phyloP scores from a whole-genome alignment of 352 stramenopile genomes.

The Phytophthora tubulina region DNA sequence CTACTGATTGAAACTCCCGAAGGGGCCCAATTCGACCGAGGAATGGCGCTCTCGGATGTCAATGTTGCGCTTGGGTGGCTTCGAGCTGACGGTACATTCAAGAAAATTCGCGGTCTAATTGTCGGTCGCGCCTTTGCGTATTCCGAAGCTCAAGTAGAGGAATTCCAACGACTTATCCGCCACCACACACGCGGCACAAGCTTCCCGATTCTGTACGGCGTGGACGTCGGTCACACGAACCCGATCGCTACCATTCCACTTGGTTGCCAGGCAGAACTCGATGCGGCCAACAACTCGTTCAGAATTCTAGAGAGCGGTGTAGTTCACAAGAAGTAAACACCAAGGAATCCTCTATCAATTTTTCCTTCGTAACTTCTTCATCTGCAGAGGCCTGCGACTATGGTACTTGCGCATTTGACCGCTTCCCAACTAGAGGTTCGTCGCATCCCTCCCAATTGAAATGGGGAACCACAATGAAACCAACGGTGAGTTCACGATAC shows the following conservation, averaged over 20 bases:
- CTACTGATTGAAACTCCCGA: slow-evolving; percentile 68
- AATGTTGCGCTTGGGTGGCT: slow-evolving; percentile 62
- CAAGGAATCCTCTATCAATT: neutral
- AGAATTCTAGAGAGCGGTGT: slow-evolving; percentile 47
- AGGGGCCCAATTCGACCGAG: slow-evolving; percentile 57
- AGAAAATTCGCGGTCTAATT: slow-evolving; percentile 58
- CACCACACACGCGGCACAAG: slow-evolving; percentile 59
- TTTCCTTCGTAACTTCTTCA: neutral
- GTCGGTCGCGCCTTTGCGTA: slow-evolving; percentile 63
- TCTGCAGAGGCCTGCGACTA: slow-evolving; percentile 5
- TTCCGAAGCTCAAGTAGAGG: slow-evolving; percentile 43
- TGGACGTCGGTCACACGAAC: slow-evolving; percentile 71
- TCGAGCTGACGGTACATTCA: slow-evolving; percentile 57
- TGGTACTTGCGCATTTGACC: slow-evolving; percentile 12
- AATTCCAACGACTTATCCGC: slow-evolving; percentile 58
- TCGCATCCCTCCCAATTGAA: no score
- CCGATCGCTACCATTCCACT: slow-evolving; percentile 64
- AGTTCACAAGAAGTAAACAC: slow-evolving; percentile 1
- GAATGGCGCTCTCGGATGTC: slow-evolving; percentile 56
- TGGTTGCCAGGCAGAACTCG: slow-evolving; percentile 49
- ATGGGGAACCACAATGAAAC: neutral
- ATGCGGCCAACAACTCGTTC: slow-evolving; percentile 46
- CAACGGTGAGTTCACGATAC: no score
- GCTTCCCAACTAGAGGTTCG: slow-evolving; percentile 2
- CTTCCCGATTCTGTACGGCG: slow-evolving; percentile 71